A percentile compares a stretch with the other conserved stretches of the same genome.
These are phyloP conservation scores for Globisporangium splendens DNA, from an alignment of 352 stramenopile species.

Conservation along the genomic window DNA sequence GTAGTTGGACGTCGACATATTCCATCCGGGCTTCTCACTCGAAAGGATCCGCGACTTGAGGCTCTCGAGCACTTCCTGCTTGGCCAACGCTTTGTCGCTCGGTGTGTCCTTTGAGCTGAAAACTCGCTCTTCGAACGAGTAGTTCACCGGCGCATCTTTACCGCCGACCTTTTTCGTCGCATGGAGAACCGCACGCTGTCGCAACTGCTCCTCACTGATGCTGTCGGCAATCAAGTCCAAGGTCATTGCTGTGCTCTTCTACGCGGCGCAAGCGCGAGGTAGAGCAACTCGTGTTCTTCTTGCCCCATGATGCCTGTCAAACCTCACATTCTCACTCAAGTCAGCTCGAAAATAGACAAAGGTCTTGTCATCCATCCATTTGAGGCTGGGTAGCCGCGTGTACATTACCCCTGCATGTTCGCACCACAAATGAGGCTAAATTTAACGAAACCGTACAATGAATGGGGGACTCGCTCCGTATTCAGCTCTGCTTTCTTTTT, in stretches of 20 bases:
- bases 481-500: background rate
- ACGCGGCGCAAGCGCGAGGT: too few species aligned
- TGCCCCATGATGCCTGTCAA: too few species aligned
- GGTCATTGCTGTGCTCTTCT: background rate
- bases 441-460: too few species aligned
- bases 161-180: conserved; percentile 68
- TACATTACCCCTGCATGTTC: background rate
- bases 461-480: too few species aligned
- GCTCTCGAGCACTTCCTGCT: conserved; percentile 56
- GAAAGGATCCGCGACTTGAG: conserved; percentile 62
- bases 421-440: too few species aligned
- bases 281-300: too few species aligned
- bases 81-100: conserved; percentile 45
- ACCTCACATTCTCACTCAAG: background rate
- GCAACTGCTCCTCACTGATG: conserved; percentile 14
- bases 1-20: conserved; percentile 65
- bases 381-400: too few species aligned
- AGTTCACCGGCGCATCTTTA: conserved; percentile 56
- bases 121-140: conserved; percentile 67
- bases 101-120: conserved; percentile 66
- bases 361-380: conserved; percentile 1
- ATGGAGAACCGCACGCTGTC: conserved; percentile 19
- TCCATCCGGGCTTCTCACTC: conserved; percentile 50
- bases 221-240: conserved; percentile 9
- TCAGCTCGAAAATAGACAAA: conserved; percentile 6